Percentiles rank a stretch among this genome's conserved stretches.
These are phyloP conservation scores for Mycena olivaceomarginata DNA, from an alignment of 768 basidiomycete genomes.

Conservation along the genomic window DNA sequence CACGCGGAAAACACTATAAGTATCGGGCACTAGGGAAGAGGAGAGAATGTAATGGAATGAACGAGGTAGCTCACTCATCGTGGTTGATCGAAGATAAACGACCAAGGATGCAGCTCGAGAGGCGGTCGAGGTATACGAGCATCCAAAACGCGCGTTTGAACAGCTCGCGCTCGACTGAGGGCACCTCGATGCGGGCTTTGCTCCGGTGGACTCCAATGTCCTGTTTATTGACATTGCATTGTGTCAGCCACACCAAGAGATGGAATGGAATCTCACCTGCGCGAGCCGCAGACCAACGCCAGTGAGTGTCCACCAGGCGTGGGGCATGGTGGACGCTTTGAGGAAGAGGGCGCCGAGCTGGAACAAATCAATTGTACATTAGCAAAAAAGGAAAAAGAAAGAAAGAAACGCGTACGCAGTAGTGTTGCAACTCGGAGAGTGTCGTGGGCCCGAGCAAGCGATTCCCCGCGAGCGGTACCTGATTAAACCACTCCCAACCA, in stretches of 20 bases:
- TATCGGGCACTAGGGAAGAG: background rate
- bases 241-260: background rate
- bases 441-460: slow-evolving; percentile 77
- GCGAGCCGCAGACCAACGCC: slow-evolving; percentile 60
- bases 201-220: slow-evolving; percentile 16
- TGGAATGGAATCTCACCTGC: slow-evolving; percentile 51
- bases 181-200: slow-evolving; percentile 20
- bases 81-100: slow-evolving; percentile 75
- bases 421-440: slow-evolving; percentile 85
- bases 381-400: background rate
- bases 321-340: slow-evolving; percentile 74
- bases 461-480: slow-evolving; percentile 79
- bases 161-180: slow-evolving; percentile 71
- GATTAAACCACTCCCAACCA: slow-evolving; percentile 82
- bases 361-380: slow-evolving; percentile 24
- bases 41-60: background rate
- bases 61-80: slow-evolving; percentile 66
- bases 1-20: background rate
- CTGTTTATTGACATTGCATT: background rate
- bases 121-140: slow-evolving; percentile 44
- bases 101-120: slow-evolving; percentile 65
- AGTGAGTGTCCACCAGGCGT: slow-evolving; percentile 80
- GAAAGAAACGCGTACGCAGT: slow-evolving; percentile 62
- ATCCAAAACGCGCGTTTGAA: slow-evolving; percentile 75
- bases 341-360: slow-evolving; percentile 73